Evolutionary conservation across 441 rosid genomes (phyloP).

Genomic region (Gossypium schwendimanii): DNA sequence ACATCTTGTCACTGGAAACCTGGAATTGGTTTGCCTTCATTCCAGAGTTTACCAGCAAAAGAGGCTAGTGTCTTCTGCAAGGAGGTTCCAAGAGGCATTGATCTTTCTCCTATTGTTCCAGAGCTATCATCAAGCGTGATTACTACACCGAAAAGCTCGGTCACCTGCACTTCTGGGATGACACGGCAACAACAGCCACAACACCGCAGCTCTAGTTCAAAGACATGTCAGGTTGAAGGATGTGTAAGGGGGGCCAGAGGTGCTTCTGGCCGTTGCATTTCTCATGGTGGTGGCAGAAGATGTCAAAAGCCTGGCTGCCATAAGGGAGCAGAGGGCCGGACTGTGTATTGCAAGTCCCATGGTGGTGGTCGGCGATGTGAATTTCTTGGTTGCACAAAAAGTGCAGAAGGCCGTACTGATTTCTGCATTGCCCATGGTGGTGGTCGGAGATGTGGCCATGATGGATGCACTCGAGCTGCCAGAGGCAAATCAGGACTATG

Average conservation of each 20-base stretch:
- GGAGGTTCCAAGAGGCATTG: slow-evolving; percentile 31
- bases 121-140: slow-evolving; percentile 58
- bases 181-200: slow-evolving; percentile 44
- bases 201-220: slow-evolving; percentile 47
- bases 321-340: slow-evolving; percentile 98
- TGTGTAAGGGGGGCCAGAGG: slow-evolving; percentile 98
- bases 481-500: slow-evolving; percentile 94
- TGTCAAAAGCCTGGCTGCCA: slow-evolving; percentile 85
- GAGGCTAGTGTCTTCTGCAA: slow-evolving; percentile 39
- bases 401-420: slow-evolving; percentile 97
- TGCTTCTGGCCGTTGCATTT: slow-evolving; percentile 91
- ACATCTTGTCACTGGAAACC: slow-evolving; percentile 38
- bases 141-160: slow-evolving; percentile 62
- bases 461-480: slow-evolving; percentile 83
- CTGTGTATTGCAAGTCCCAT: slow-evolving; percentile 93
- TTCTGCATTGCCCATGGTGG: slow-evolving; percentile 96
- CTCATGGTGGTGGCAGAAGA: slow-evolving; percentile 96
- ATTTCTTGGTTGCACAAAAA: slow-evolving; percentile 92
- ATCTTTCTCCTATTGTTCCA: slow-evolving; percentile 30
- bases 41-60: slow-evolving; percentile 30
- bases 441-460: slow-evolving; percentile 79
- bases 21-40: slow-evolving; percentile 30
- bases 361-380: slow-evolving; percentile 98
- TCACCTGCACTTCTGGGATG: slow-evolving; percentile 75
- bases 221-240: slow-evolving; percentile 81